A percentile compares a stretch with the other conserved stretches of the same genome.
These are phyloP conservation scores for Zygosaccharomyces pseudorouxii DNA, from an alignment of 805 yeast species.

Conservation along the genomic window DNA sequence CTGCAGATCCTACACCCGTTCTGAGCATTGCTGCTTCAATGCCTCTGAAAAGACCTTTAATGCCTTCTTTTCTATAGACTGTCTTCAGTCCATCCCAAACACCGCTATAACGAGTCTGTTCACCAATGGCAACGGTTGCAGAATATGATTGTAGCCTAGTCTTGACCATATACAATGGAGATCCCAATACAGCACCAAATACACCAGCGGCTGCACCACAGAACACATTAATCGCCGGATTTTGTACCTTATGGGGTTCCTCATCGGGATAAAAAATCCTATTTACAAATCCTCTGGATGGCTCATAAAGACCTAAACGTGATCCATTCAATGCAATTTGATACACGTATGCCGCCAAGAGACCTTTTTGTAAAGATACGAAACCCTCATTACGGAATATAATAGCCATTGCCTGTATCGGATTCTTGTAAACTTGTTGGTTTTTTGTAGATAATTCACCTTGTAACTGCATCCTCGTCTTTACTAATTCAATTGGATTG, in stretches of 20 bases:
- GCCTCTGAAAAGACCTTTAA: conserved; percentile 80
- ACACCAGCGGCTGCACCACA: conserved; percentile 84
- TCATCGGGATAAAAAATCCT: conserved; percentile 46
- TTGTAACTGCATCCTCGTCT: conserved; percentile 94
- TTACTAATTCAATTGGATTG: conserved; percentile 91
- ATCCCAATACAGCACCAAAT: conserved; percentile 83
- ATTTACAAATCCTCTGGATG: conserved; percentile 62
- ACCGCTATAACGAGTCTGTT: conserved; percentile 81
- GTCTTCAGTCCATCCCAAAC: conserved; percentile 62
- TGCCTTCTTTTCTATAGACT: conserved; percentile 68
- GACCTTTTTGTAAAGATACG: conserved; percentile 83
- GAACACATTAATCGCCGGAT: conserved; percentile 56
- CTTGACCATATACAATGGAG: conserved; percentile 88
- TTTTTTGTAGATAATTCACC: conserved; percentile 70
- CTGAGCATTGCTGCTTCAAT: conserved; percentile 91
- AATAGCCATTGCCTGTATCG: conserved; percentile 72
- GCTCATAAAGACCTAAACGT: conserved; percentile 91
- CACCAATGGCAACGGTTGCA: conserved; percentile 64
- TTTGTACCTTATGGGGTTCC: conserved; percentile 48
- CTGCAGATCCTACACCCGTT: conserved; percentile 94
- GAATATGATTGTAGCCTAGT: conserved; percentile 97
- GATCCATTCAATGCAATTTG: conserved; percentile 93
- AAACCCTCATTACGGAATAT: conserved; percentile 81
- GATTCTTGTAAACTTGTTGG: conserved; percentile 66
- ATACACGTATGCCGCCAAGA: conserved; percentile 82